These are phyloP conservation scores for Sicyos baderoa DNA, from an alignment of 306 rosid species.

Conservation along the genomic window DNA sequence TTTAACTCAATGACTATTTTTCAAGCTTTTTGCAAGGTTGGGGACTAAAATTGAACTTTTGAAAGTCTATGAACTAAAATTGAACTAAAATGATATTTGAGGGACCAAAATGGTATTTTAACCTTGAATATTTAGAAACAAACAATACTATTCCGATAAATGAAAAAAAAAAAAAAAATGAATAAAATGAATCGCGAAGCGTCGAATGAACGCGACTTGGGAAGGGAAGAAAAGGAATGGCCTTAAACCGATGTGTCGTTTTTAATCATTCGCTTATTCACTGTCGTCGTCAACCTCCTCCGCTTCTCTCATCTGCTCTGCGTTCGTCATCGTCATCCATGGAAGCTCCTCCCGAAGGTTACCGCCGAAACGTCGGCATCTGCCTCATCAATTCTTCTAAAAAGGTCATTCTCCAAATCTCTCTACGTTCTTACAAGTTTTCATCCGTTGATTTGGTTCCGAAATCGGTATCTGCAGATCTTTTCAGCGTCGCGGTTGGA, in stretches of 20 bases:
- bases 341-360: conserved; percentile 81
- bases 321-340: conserved; percentile 38
- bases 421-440: neutral
- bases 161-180: too few species aligned
- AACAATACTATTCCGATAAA: too few species aligned
- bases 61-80: too few species aligned
- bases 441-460: neutral
- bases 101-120: too few species aligned
- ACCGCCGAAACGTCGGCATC: conserved; percentile 69
- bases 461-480: conserved; percentile 21
- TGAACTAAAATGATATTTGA: too few species aligned
- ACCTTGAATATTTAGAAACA: too few species aligned
- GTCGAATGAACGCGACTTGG: neutral
- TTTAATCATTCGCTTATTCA: conserved; percentile 7
- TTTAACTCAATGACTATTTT: too few species aligned
- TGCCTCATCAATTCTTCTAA: conserved; percentile 60
- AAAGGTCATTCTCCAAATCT: conserved; percentile 30
- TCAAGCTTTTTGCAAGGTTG: too few species aligned
- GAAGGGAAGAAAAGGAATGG: conserved; percentile 4
- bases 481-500: conserved; percentile 78
- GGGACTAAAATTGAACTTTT: too few species aligned
- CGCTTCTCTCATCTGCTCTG: neutral
- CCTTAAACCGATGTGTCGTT: conserved; percentile 14
- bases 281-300: neutral
- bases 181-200: neutral